phyloP scores from a whole-genome alignment of 169 alveolate species.

The Toxoplasma gondii region DNA sequence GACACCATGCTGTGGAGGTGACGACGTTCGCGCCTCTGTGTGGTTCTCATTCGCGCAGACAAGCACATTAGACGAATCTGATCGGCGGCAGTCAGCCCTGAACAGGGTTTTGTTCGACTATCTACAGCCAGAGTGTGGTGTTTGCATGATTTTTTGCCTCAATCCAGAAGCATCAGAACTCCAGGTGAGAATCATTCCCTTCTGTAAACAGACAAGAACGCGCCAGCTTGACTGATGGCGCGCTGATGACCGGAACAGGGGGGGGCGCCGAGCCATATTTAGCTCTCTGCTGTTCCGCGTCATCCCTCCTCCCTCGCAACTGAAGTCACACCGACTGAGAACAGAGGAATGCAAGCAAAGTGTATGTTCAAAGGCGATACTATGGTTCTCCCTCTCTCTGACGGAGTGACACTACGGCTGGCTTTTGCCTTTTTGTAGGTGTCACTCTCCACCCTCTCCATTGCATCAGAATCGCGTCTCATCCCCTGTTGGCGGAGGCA shows the following conservation, averaged over 20 bases:
- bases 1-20: no score
- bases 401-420: no score
- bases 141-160: constrained; percentile 51
- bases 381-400: no score
- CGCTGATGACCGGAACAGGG: no score
- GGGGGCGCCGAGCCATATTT: no score
- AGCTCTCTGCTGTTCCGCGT: no score
- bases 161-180: constrained; percentile 34
- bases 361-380: no score
- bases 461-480: constrained; percentile 14
- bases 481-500: constrained; percentile 6
- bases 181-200: background rate
- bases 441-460: constrained; percentile 24
- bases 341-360: no score
- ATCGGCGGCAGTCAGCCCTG: constrained; percentile 45
- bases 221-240: background rate
- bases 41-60: background rate
- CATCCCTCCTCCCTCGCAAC: no score
- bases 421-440: background rate
- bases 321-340: no score
- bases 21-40: no score
- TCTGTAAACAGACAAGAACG: background rate
- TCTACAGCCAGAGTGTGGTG: constrained; percentile 45
- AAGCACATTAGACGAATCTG: constrained; percentile 19
- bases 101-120: constrained; percentile 47